phyloP scores from a whole-genome alignment of 139 green algal genomes.

The Tetraselmis chui region DNA sequence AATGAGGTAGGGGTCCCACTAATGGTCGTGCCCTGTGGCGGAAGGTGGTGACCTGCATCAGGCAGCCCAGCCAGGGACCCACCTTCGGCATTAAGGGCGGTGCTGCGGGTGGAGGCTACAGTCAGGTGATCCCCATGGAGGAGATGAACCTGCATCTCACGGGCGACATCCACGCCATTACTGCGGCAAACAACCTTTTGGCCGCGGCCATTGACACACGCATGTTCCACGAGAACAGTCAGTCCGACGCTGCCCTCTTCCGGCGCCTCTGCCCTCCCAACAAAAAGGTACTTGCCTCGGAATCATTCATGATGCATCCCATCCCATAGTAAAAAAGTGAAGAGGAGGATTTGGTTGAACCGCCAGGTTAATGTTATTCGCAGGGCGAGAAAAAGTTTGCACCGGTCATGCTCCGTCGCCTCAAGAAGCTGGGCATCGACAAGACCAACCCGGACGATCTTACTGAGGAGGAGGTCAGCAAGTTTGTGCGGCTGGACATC shows the following conservation, averaged over 20 bases:
- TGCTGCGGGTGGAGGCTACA: slow-evolving; percentile 93
- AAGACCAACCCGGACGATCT: slow-evolving; percentile 84
- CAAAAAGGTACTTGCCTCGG: slow-evolving; percentile 16
- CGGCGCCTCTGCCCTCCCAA: slow-evolving; percentile 73
- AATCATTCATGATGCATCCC: neutral
- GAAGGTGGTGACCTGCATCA: slow-evolving; percentile 85
- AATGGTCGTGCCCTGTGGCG: no score
- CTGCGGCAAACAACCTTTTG: slow-evolving; percentile 95
- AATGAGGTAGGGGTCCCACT: no score
- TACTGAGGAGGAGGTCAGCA: slow-evolving; percentile 72
- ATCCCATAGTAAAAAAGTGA: no score
- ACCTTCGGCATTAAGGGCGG: slow-evolving; percentile 99
- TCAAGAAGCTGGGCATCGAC: slow-evolving; percentile 87
- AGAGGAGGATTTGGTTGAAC: no score
- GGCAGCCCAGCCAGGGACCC: slow-evolving; percentile 92
- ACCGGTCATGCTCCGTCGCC: slow-evolving; percentile 76
- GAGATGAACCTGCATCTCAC: slow-evolving; percentile 90
- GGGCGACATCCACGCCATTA: slow-evolving; percentile 96
- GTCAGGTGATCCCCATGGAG: slow-evolving; percentile 89
- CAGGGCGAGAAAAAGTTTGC: slow-evolving; percentile 77
- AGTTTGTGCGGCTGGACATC: slow-evolving; percentile 90
- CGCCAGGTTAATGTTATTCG: no score
- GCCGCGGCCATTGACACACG: slow-evolving; percentile 90
- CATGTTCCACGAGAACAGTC: slow-evolving; percentile 93
- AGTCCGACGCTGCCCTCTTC: slow-evolving; percentile 80